phyloP scores from a whole-genome alignment of 1,284 basidiomycete species.

The Moniliophthora roreri region DNA sequence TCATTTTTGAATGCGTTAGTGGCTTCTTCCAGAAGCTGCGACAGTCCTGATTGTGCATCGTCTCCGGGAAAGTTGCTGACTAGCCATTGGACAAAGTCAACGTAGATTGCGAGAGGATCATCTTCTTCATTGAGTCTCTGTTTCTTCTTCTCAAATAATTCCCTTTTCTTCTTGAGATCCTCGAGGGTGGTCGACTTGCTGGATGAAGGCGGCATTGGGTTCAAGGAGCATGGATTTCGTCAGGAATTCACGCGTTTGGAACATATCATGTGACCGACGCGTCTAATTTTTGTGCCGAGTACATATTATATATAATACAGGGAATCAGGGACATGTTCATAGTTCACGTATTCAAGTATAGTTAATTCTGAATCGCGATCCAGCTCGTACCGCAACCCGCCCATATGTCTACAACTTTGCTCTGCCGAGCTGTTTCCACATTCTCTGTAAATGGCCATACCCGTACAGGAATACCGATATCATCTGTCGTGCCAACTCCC shows the following conservation, averaged over 20 bases:
- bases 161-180: conserved; percentile 8
- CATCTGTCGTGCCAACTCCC: conserved; percentile 60
- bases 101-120: conserved; percentile 66
- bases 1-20: conserved; percentile 81
- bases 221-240: too few relatives aligned
- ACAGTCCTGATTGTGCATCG: conserved; percentile 36
- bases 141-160: conserved; percentile 28
- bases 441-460: conserved; percentile 50
- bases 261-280: too few relatives aligned
- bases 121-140: conserved; percentile 58
- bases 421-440: background rate
- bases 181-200: background rate
- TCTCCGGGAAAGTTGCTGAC: conserved; percentile 50
- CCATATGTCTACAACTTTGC: conserved; percentile 46
- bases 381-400: conserved; percentile 78
- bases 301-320: too few relatives aligned
- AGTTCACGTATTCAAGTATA: too few relatives aligned
- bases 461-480: conserved; percentile 46
- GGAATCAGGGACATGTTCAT: too few relatives aligned
- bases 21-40: conserved; percentile 61
- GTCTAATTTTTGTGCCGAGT: too few relatives aligned
- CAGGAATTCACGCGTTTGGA: too few relatives aligned
- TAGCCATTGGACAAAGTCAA: conserved; percentile 72
- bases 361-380: conserved; percentile 44
- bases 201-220: too few relatives aligned